A percentile compares a stretch with the other conserved stretches of the same genome.
Evolutionary conservation across 1,284 basidiomycete species (phyloP).

Genomic region (Sutorius eximius): DNA sequence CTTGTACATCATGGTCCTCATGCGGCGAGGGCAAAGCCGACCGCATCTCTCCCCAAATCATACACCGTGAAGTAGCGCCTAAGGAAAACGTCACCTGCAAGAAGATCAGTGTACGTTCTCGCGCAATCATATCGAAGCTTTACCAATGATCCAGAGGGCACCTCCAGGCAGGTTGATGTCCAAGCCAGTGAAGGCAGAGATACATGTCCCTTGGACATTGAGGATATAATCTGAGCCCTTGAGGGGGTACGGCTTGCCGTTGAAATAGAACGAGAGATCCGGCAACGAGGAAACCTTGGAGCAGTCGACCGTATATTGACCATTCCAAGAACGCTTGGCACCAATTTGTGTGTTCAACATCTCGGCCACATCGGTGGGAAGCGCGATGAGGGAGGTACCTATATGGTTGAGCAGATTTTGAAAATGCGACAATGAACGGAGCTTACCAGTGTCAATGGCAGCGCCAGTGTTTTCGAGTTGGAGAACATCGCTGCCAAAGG

Average conservation of each 20-base stretch:
- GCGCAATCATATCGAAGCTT: slow-evolving; percentile 30
- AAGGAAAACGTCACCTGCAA: slow-evolving; percentile 80
- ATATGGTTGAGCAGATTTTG: slow-evolving; percentile 4
- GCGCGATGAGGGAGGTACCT: slow-evolving; percentile 88
- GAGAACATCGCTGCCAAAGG: slow-evolving; percentile 82
- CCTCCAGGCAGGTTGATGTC: slow-evolving; percentile 90
- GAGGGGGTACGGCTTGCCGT: slow-evolving; percentile 78
- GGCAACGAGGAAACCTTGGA: slow-evolving; percentile 81
- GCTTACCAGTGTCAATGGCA: slow-evolving; percentile 90
- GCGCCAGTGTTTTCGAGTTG: slow-evolving; percentile 91
- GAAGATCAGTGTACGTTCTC: slow-evolving; percentile 10
- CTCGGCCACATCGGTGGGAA: slow-evolving; percentile 95
- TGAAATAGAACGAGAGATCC: slow-evolving; percentile 85
- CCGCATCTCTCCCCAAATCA: slow-evolving; percentile 81
- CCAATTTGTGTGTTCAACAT: slow-evolving; percentile 97
- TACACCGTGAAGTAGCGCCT: slow-evolving; percentile 94
- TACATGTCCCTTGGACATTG: slow-evolving; percentile 86
- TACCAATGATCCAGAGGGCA: slow-evolving; percentile 92
- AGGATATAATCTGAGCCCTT: slow-evolving; percentile 89
- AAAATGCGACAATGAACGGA: neutral
- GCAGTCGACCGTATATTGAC: slow-evolving; percentile 93
- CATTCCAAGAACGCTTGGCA: slow-evolving; percentile 91
- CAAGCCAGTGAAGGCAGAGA: slow-evolving; percentile 91
- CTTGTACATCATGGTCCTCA: slow-evolving; percentile 10
- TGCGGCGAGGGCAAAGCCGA: slow-evolving; percentile 71